Base-by-base conservation (phyloP, 805 yeast genomes). In the Phaffomyces thermotolerans region DNA sequence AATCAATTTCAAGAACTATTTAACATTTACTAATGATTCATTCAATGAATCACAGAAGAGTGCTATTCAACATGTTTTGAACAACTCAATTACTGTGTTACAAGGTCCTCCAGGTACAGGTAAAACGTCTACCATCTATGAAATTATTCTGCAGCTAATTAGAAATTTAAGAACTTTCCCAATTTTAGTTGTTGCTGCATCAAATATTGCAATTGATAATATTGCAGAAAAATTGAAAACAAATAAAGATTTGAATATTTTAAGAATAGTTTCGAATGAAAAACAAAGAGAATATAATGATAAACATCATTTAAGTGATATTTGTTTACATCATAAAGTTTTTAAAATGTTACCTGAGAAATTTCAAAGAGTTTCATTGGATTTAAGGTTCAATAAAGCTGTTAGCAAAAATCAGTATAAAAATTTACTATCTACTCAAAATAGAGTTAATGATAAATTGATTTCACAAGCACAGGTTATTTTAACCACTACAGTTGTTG, bases 91-190 rank as follows among this genome's bases (percentile, higher is more conserved):
- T 34, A 78, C 79, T 3, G 52, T 83, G 15, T 67, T 84, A 17
- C 90, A 82, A 59, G 91, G 90, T 3, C 91, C 91, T 1, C 90
- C 90, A 3, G 91, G 90, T 13, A 84, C 91, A 0, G 91, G 91
- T 43, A 83, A 83, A 58, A 84, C 91, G 0, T 77, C 81, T 37
- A 83, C 89, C 0, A 64, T 84, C 24, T 78, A 81, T 39, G 90
- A 83, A 53, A 66, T 81, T 18, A 64, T 77, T 42, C 53, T 78
- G 40, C 81, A 79, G 52, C 66, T 79, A 46, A 65, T 81, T 42
- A 73, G 70, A 38, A 75, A 75, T 38, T 67, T 76, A 49, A 69
- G 73, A 53, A 70, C 79, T 3, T 77, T 70, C 51, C 88, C 88
- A 3, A 77, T 81, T 33, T 64, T 81, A 45, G 85, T 82, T 44